Conservation (phyloP, 1,139 yeast genomes). For the Yamadazyma aaseri region DNA sequence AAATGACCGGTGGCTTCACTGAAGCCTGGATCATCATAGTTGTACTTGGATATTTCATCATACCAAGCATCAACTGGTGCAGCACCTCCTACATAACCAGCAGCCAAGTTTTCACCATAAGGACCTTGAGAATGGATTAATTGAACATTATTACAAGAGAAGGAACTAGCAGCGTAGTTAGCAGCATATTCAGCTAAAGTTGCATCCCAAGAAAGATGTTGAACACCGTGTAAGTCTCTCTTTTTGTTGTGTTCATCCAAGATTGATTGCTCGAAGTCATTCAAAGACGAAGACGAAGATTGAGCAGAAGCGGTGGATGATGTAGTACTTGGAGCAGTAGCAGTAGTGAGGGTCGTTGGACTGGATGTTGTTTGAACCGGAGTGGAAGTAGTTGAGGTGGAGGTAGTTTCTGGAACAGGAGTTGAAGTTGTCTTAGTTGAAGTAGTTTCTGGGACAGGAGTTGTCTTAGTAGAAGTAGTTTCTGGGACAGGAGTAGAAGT, state of each 20-base stretch:
- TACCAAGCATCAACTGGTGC: conserved; percentile 67
- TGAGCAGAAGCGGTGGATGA: conserved; percentile 12
- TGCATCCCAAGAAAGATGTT: conserved; percentile 47
- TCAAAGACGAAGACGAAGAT: conserved; percentile 12
- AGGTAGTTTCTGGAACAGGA: conserved; percentile 11
- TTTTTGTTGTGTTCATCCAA: conserved; percentile 51
- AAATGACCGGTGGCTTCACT: conserved; percentile 57
- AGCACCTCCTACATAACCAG: conserved; percentile 46
- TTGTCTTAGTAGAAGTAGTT: conserved; percentile 10
- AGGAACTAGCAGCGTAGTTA: conserved; percentile 39
- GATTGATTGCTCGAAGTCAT: conserved; percentile 31
- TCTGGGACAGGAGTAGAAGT: conserved; percentile 10
- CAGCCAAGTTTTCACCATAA: conserved; percentile 63
- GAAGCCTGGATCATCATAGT: conserved; percentile 45
- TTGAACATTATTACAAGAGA: conserved; percentile 54
- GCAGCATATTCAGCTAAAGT: conserved; percentile 48
- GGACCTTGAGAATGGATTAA: conserved; percentile 50
- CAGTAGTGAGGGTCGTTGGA: conserved; percentile 13
- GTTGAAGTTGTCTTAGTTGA: conserved; percentile 13
- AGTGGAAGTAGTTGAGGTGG: conserved; percentile 14
- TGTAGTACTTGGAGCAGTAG: conserved; percentile 14
- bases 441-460: conserved; percentile 10
- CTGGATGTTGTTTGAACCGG: conserved; percentile 20
- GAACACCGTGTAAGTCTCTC: conserved; percentile 55
- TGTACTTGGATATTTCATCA: conserved; percentile 53